These are phyloP conservation scores for Bipolaris gigantea DNA, from an alignment of 2,329 filamentous ascomycete genomes.

Conservation along the genomic window DNA sequence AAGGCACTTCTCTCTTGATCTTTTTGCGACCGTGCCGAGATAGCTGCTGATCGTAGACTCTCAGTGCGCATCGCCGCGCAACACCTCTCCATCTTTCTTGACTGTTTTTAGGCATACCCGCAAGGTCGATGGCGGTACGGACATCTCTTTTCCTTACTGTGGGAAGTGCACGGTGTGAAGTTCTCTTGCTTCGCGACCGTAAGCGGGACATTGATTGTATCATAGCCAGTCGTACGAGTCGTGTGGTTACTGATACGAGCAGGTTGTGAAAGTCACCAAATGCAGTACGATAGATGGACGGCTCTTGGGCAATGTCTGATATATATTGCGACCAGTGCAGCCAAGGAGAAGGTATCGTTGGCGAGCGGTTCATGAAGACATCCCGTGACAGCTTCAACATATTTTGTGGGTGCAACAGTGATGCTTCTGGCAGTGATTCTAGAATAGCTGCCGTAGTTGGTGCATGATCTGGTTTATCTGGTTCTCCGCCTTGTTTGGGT, in stretches of 20 bases:
- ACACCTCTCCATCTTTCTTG: slow-evolving; percentile 56
- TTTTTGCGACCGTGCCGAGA: slow-evolving; percentile 6
- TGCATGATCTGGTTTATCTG: not conserved
- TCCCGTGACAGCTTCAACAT: slow-evolving; percentile 37
- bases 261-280: slow-evolving; percentile 76
- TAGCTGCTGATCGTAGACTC: slow-evolving; percentile 46
- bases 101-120: slow-evolving; percentile 54
- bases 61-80: slow-evolving; percentile 56
- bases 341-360: slow-evolving; percentile 30
- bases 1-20: slow-evolving; percentile 47
- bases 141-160: slow-evolving; percentile 55
- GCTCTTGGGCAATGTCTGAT: slow-evolving; percentile 47
- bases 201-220: slow-evolving; percentile 72
- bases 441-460: slow-evolving; percentile 17
- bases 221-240: slow-evolving; percentile 69
- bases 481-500: not conserved
- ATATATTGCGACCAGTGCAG: slow-evolving; percentile 38
- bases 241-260: slow-evolving; percentile 66
- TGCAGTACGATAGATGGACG: slow-evolving; percentile 73
- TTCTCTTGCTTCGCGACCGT: slow-evolving; percentile 50
- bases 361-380: slow-evolving; percentile 44
- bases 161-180: slow-evolving; percentile 33
- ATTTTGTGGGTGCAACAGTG: slow-evolving; percentile 30
- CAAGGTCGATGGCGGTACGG: slow-evolving; percentile 55
- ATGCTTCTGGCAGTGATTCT: slow-evolving; percentile 37